Base-by-base conservation (phyloP, 129 eudicot genomes). In the Ambrosia trifida region DNA sequence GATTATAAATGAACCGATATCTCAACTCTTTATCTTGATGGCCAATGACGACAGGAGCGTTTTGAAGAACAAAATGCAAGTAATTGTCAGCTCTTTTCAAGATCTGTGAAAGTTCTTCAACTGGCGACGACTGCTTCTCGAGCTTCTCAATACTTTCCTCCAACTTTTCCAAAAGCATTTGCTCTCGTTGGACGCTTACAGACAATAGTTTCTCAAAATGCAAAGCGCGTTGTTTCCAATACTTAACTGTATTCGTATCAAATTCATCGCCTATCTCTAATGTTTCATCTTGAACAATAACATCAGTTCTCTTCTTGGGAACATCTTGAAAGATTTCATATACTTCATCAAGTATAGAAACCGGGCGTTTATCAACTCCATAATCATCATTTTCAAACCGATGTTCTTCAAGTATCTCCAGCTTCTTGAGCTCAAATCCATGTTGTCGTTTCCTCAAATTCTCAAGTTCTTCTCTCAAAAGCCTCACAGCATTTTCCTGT, bases 1-100 rank as follows among this genome's bases (percentile, higher is more conserved):
- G 98, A 64, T 92, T 92, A 74, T 89, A 92, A 75, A 89, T 89
- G 76, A 92, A 92, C 44, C 96, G 89, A 67, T 92, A 92, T 7
- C 91, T 87, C 78, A 92, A 72, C 20, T 92, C 98, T 40, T 85
- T 85, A 63, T 92, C 98, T 96, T 89, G 96, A 76, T 93, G 98
- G 31, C 98, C 98, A 33, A 93, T 85, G 53, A 93, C 98, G 68
- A 92, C 89, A 0, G 98, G 98, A 33, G 98, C 98, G 72, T 85
- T 92, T 81, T 92, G 98, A 65, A 92, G 95, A 74, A 92, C 87
- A 78, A 92, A 92, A 76, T 92, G 98, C 40, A 92, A 83, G 72
- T 84, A 92, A 66, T 93, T 89, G 80, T 93, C 98, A 9, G 98
- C 98, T 76, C 98, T 78, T 83, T 85, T 87, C 82, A 93, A 77